These are phyloP conservation scores for Trichoderma asperellum DNA, from an alignment of 2,329 filamentous ascomycete genomes.

Conservation along the genomic window DNA sequence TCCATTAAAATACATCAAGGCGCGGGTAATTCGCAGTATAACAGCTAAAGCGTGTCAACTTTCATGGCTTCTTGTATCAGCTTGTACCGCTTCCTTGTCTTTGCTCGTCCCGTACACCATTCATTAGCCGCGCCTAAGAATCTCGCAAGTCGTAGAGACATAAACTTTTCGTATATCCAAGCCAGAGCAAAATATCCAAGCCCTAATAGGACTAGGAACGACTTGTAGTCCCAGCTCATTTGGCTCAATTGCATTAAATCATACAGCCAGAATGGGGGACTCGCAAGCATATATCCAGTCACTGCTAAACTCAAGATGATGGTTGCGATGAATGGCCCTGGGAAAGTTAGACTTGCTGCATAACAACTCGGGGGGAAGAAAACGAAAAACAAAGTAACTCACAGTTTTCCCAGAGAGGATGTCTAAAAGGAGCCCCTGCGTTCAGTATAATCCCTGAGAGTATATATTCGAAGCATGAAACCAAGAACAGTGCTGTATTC, in stretches of 20 bases:
- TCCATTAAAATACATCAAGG: constrained; percentile 11
- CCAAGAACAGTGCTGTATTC: constrained; percentile 87
- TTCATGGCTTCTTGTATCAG: constrained; percentile 25
- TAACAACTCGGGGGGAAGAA: neutral
- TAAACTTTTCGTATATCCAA: constrained; percentile 70
- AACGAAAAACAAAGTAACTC: constrained; percentile 42
- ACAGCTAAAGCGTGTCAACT: neutral
- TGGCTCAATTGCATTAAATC: constrained; percentile 83
- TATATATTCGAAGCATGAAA: constrained; percentile 95
- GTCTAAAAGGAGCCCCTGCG: constrained; percentile 88
- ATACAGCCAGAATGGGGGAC: constrained; percentile 69
- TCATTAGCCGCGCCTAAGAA: constrained; percentile 65
- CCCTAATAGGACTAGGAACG: constrained; percentile 73
- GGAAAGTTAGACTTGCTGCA: constrained; percentile 10
- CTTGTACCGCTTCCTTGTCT: constrained; percentile 67
- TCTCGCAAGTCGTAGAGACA: constrained; percentile 72
- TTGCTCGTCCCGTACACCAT: constrained; percentile 61
- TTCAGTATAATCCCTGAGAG: constrained; percentile 86
- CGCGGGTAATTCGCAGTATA: neutral
- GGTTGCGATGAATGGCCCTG: constrained; percentile 82
- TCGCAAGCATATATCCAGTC: constrained; percentile 78
- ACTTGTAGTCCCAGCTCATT: constrained; percentile 72
- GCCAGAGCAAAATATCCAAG: constrained; percentile 68
- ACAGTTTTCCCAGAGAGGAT: constrained; percentile 80
- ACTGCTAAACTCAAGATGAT: constrained; percentile 70